Conservation (phyloP, 768 basidiomycete species). For the Neoboletus subvelutipes region DNA sequence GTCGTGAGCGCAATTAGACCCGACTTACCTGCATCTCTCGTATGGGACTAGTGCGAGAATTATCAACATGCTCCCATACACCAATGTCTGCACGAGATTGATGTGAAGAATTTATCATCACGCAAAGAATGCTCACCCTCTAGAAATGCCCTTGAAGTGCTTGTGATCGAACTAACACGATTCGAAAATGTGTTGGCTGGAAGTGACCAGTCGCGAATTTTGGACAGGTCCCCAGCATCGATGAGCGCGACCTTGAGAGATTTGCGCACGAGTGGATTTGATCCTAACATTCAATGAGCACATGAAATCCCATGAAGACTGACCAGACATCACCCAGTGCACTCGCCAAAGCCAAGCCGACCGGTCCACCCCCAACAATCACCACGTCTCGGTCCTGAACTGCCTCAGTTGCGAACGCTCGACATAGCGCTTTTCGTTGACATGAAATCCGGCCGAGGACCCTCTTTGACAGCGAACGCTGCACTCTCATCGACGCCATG, state of each 20-base stretch:
- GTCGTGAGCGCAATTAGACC: background rate
- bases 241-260: slow-evolving; percentile 68
- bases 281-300: slow-evolving; percentile 40
- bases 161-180: slow-evolving; percentile 84
- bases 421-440: slow-evolving; percentile 3
- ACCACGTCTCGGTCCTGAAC: slow-evolving; percentile 76
- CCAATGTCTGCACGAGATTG: slow-evolving; percentile 58
- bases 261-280: slow-evolving; percentile 48
- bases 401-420: slow-evolving; percentile 19
- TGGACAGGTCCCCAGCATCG: slow-evolving; percentile 77
- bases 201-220: slow-evolving; percentile 65
- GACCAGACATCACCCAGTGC: slow-evolving; percentile 63
- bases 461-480: slow-evolving; percentile 7
- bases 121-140: slow-evolving; percentile 43
- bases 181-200: slow-evolving; percentile 64
- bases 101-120: background rate
- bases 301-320: background rate
- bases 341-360: slow-evolving; percentile 84
- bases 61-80: slow-evolving; percentile 79
- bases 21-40: slow-evolving; percentile 79
- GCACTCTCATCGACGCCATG: slow-evolving; percentile 10
- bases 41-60: slow-evolving; percentile 63
- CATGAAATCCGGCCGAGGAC: slow-evolving; percentile 1
- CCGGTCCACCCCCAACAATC: slow-evolving; percentile 93
- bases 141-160: slow-evolving; percentile 65